phyloP scores from a whole-genome alignment of 1,139 yeast genomes.

The Debaryomyces sp. region DNA sequence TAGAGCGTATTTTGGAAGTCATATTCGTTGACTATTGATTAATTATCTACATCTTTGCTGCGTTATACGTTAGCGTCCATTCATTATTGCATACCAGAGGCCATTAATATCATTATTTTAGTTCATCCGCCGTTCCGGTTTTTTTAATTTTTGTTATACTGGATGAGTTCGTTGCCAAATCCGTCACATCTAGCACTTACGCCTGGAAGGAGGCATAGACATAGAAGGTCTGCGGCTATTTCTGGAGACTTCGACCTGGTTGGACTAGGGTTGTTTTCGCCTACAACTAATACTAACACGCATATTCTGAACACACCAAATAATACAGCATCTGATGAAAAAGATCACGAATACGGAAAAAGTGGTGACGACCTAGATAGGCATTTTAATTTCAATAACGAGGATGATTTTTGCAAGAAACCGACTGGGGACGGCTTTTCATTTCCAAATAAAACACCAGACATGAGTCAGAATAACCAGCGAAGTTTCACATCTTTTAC shows the following conservation, averaged over 20 bases:
- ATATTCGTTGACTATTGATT: constrained; percentile 1
- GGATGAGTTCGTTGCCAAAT: constrained; percentile 18
- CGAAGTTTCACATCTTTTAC: not conserved
- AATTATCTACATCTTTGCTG: constrained; percentile 5
- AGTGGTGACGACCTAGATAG: constrained; percentile 23
- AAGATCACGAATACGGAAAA: not conserved
- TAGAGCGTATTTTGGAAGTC: not conserved
- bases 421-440: constrained; percentile 26
- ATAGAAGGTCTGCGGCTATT: constrained; percentile 71
- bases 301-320: not conserved
- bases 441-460: constrained; percentile 32
- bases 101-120: constrained; percentile 1
- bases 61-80: constrained; percentile 14
- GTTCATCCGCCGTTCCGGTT: not conserved
- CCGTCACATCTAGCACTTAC: constrained; percentile 15
- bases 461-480: constrained; percentile 11
- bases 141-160: not conserved
- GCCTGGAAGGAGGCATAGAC: constrained; percentile 53
- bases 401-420: constrained; percentile 36
- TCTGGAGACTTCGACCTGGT: constrained; percentile 69
- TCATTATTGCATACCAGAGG: constrained; percentile 11
- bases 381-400: constrained; percentile 36
- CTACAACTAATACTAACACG: constrained; percentile 11
- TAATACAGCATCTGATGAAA: not conserved
- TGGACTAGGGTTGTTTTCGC: constrained; percentile 43